Evolutionary conservation across 2,329 filamentous ascomycete species (phyloP), one percentile per base, ranked within the genome.

Genomic region (Gnomoniopsis sp.): DNA sequence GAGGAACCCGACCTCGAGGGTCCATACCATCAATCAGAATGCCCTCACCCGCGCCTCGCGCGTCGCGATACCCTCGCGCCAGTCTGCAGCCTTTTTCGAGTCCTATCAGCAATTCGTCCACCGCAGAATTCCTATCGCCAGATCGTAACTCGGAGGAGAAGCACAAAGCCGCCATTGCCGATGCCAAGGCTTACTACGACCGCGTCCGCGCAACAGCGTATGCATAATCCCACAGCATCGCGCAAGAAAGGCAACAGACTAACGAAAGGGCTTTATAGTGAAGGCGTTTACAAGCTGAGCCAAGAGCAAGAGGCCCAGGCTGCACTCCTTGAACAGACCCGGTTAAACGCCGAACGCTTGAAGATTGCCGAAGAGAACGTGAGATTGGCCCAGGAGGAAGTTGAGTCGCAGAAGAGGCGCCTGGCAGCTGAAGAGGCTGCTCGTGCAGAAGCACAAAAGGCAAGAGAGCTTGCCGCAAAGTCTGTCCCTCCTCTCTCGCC

Each of bases 321-420:
- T 11, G 65, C 69, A 21, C 64, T 65, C 21, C 52, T 63, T 14
- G 63, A 65, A 58, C 64, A 62, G 26, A 68, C 70, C 26, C 65
- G 57, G 3, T 53, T 36, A 67, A 17, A 67, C 67, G 51, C 54
- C 55, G 30, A 64, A 60, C 36, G 68, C 68, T 33, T 55, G 14
- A 52, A 26, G 22, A 47, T 54, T 11, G 53, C 54, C 33, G 48
- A 62, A 17, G 57, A 58, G 7, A 55, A 46, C 6, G 43, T 53
- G 22, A 23, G 47, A 21, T 43, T 58, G 23, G 49, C 53, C 15
- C 49, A 62, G n/a, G 67, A 70, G 19, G 69, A 65, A 6, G 68
- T 74, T 33, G 69, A 68, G 58, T 67, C 68, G 3, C 69, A 69
- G 38, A 67, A 69, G 54, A 61, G 30, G 33, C 57, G 60, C 8